A percentile compares a stretch with the other conserved stretches of the same genome.
phyloP scores from a whole-genome alignment of 2,329 filamentous ascomycete species.

The Calonectria pauciramosa region DNA sequence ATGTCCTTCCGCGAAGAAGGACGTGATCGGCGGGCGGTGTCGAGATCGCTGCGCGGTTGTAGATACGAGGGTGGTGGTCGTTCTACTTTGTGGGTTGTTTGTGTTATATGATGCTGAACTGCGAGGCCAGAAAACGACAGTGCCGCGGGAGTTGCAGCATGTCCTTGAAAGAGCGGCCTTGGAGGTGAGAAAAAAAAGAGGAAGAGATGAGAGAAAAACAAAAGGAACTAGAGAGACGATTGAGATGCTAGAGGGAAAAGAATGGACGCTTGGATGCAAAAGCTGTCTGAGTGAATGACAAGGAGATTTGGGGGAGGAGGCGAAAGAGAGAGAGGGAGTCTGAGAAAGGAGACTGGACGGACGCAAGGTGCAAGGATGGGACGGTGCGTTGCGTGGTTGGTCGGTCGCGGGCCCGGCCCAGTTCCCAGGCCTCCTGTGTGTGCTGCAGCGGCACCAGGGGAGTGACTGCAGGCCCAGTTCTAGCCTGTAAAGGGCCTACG shows the following conservation, averaged over 20 bases:
- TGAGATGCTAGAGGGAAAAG: constrained; percentile 28
- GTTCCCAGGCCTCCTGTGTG: constrained; percentile 11
- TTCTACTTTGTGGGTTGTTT: constrained; percentile 13
- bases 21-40: not conserved
- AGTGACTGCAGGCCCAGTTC: not conserved
- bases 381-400: constrained; percentile 17
- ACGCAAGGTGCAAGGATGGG: constrained; percentile 36
- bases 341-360: constrained; percentile 35
- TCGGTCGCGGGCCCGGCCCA: not conserved
- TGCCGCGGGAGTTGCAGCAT: constrained; percentile 45
- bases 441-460: constrained; percentile 5
- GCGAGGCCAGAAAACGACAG: constrained; percentile 42
- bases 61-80: not conserved
- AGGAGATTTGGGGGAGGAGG: constrained; percentile 12
- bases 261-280: constrained; percentile 40
- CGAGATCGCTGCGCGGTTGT: not conserved
- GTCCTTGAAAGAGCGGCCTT: constrained; percentile 37
- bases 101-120: constrained; percentile 44
- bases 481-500: not conserved
- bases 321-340: constrained; percentile 19
- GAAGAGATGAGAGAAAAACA: constrained; percentile 28
- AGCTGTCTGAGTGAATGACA: constrained; percentile 32
- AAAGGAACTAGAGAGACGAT: constrained; percentile 24
- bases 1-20: constrained; percentile 5
- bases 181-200: constrained; percentile 17